phyloP scores from a whole-genome alignment of 192 early-diverging fungal genomes.

The Rhizophagus sp. region DNA sequence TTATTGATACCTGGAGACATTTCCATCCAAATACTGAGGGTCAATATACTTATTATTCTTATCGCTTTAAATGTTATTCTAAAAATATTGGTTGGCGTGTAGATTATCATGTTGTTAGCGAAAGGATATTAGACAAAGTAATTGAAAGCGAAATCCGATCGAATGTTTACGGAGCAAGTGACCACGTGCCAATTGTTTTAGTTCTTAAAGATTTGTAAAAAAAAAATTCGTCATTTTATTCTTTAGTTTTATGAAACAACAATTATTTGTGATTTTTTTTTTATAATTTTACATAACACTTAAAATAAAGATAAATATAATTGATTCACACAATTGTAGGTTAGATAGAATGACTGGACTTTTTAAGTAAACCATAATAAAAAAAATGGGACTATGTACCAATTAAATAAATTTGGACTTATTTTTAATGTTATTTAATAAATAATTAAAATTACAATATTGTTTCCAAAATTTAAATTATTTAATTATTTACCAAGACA shows the following conservation, averaged over 20 bases:
- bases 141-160: conserved; percentile 62
- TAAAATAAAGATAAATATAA: too few relatives aligned
- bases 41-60: conserved; percentile 78
- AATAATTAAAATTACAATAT: too few relatives aligned
- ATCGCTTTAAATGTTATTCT: conserved; percentile 67
- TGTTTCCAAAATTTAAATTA: too few relatives aligned
- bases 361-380: too few relatives aligned
- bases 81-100: conserved; percentile 82
- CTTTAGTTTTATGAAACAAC: neutral
- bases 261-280: too few relatives aligned
- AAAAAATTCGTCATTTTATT: neutral
- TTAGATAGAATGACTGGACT: too few relatives aligned
- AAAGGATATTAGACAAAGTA: conserved; percentile 56
- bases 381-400: too few relatives aligned
- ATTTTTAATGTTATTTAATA: too few relatives aligned
- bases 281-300: too few relatives aligned
- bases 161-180: conserved; percentile 84
- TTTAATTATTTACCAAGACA: too few relatives aligned
- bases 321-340: too few relatives aligned
- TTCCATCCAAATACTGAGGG: conserved; percentile 65
- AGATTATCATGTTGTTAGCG: conserved; percentile 81
- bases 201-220: conserved; percentile 45
- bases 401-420: too few relatives aligned
- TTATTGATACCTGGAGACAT: conserved; percentile 76
- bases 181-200: conserved; percentile 81